phyloP scores from a whole-genome alignment of 2,329 filamentous ascomycete species.

The Scytalidium sp. region DNA sequence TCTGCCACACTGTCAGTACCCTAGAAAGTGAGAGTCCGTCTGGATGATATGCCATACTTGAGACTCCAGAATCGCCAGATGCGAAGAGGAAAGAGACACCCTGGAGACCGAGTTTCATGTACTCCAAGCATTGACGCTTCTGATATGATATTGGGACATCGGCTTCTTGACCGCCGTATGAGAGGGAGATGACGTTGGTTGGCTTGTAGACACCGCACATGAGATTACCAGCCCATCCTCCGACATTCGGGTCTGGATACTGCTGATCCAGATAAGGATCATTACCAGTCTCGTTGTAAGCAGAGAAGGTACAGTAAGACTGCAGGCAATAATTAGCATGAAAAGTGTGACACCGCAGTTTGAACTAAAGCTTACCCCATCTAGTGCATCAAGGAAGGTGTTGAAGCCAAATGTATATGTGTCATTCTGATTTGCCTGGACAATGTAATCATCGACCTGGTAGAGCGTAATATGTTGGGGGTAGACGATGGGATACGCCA shows the following conservation, averaged over 20 bases:
- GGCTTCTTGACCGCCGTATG: constrained; percentile 50
- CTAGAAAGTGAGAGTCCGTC: neutral
- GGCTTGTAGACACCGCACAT: constrained; percentile 45
- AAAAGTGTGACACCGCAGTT: too few species aligned
- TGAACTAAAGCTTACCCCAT: constrained; percentile 24
- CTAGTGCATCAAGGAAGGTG: constrained; percentile 43
- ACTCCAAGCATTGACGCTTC: constrained; percentile 46
- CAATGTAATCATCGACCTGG: constrained; percentile 36
- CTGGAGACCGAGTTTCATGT: constrained; percentile 48
- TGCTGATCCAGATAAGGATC: constrained; percentile 38
- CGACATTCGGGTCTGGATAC: constrained; percentile 24
- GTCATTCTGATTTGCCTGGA: constrained; percentile 24
- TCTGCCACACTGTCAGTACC: constrained; percentile 6
- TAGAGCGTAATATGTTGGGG: constrained; percentile 40
- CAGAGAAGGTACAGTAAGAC: constrained; percentile 17
- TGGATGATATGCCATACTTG: constrained; percentile 18
- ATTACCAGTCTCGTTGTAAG: constrained; percentile 33
- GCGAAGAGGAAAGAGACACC: constrained; percentile 43
- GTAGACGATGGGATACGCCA: constrained; percentile 41
- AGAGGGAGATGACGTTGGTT: constrained; percentile 54
- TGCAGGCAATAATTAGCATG: neutral
- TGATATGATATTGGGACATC: constrained; percentile 52
- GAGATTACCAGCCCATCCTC: constrained; percentile 12
- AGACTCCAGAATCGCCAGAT: constrained; percentile 44
- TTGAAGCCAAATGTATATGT: constrained; percentile 40